Evolutionary conservation across 768 basidiomycete genomes (phyloP).

Genomic region (Inosperma sp.): DNA sequence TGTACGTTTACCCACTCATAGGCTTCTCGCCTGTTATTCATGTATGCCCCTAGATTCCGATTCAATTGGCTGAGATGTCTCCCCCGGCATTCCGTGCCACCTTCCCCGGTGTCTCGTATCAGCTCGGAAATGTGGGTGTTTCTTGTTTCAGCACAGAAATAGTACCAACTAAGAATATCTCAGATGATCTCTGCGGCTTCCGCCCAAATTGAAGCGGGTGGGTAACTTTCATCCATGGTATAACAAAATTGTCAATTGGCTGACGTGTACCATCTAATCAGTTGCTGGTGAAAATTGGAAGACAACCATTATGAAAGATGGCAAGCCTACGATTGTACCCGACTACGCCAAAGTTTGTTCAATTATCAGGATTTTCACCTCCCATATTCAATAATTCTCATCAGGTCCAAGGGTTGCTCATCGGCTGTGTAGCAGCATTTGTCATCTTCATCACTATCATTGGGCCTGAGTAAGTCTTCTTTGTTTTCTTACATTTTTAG

Average conservation of each 20-base stretch:
- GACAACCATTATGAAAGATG: constrained; percentile 46
- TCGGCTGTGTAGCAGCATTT: constrained; percentile 77
- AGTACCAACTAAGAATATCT: neutral
- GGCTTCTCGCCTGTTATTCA: constrained; percentile 35
- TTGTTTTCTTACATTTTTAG: neutral
- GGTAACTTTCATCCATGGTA: no score
- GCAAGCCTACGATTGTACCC: constrained; percentile 40
- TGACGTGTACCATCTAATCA: no score
- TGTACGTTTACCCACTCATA: constrained; percentile 49
- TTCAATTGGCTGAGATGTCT: constrained; percentile 78
- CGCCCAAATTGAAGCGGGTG: no score
- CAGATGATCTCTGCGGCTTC: no score
- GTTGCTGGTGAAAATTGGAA: constrained; percentile 59
- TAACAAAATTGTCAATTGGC: no score
- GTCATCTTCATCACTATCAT: constrained; percentile 71
- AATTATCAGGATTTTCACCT: constrained; percentile 3
- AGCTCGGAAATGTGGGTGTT: constrained; percentile 59
- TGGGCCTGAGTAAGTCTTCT: constrained; percentile 61
- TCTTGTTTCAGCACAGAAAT: neutral
- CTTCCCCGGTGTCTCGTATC: constrained; percentile 83
- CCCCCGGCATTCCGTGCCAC: constrained; percentile 87
- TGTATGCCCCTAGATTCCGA: constrained; percentile 45
- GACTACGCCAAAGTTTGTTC: constrained; percentile 55
- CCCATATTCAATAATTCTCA: constrained; percentile 4
- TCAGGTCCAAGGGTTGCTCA: constrained; percentile 79